phyloP scores from a whole-genome alignment of 352 stramenopile genomes.

The Phytopythium helicoides region DNA sequence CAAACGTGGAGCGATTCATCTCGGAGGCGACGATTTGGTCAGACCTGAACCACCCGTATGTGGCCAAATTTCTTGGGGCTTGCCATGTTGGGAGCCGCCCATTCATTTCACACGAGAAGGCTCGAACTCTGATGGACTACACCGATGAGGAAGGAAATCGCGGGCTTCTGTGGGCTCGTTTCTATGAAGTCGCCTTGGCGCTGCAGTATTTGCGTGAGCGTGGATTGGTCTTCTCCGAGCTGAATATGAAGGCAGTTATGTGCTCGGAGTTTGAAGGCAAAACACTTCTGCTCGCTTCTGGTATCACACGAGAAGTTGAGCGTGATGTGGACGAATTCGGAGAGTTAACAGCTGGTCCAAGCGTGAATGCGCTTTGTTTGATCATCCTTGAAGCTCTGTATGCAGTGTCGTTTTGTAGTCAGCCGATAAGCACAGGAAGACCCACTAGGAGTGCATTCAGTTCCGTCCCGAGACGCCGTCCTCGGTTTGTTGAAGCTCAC shows the following conservation, averaged over 20 bases:
- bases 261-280: conserved; percentile 2
- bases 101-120: conserved; percentile 3
- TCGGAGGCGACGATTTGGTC: neutral
- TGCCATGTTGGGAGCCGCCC: no score
- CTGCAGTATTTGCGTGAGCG: conserved; percentile 3
- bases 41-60: neutral
- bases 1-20: neutral
- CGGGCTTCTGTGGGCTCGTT: neutral
- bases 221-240: neutral
- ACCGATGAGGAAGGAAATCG: neutral
- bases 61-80: conserved; percentile 4
- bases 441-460: neutral
- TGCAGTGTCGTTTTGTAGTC: neutral
- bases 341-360: neutral
- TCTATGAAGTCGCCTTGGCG: conserved; percentile 1
- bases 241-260: neutral
- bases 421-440: neutral
- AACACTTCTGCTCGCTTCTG: conserved; percentile 4
- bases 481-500: neutral
- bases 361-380: neutral
- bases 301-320: neutral
- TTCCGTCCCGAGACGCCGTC: neutral
- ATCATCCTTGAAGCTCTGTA: neutral
- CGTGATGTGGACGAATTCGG: neutral
- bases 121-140: neutral